Evolutionary conservation across 2,329 filamentous ascomycete genomes (phyloP), one percentile per base, ranked within the genome.

Genomic region (Colletotrichum limetticola): DNA sequence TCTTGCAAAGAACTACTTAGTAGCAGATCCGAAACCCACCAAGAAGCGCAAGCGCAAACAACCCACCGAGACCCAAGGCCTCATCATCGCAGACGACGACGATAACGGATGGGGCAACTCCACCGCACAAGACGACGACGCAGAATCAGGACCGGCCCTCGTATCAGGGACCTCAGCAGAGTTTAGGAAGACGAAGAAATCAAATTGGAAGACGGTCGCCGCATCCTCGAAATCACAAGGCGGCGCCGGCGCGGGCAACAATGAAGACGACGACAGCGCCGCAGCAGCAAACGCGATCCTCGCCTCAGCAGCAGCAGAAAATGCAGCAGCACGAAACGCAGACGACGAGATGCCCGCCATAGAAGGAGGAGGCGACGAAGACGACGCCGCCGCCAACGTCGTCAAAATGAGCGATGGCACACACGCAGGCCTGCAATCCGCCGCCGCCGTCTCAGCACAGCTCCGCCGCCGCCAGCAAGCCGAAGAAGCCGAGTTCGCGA

Each of bases 1-100:
- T 80, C 90, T 99, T 46, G 95, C 96, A 49, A 93, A 94, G 75
- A 97, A 95, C 82, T 99, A 99, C 82, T 91, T 99, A 62, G 85
- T 88, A 68, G 85, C 88, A 53, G 88, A 91, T 74, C 82, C 86
- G 6, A 90, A 89, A 75, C 86, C 89, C 22, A 53, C 62, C 57
- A 92, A 92, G 79, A 92, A 92, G 80, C 87, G 89, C 74, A 93
- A 92, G 83, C 87, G 89, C 78, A 92, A 91, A 80, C 82, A 87
- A 70, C 78, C 82, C 64, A 74, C 81, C 63, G 80, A 83, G 49
- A 77, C 78, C 58, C 83, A 86, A 32, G 90, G 91, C 59, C 87
- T 93, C 32, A 85, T 92, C 63, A 92, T 93, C 72, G 89, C 88
- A 71, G 91, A 93, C 81, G 91, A 93, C 80, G 88, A 90, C 79